These are phyloP conservation scores for Yamadazyma nakazawae DNA, from an alignment of 805 yeast genomes.

Conservation along the genomic window DNA sequence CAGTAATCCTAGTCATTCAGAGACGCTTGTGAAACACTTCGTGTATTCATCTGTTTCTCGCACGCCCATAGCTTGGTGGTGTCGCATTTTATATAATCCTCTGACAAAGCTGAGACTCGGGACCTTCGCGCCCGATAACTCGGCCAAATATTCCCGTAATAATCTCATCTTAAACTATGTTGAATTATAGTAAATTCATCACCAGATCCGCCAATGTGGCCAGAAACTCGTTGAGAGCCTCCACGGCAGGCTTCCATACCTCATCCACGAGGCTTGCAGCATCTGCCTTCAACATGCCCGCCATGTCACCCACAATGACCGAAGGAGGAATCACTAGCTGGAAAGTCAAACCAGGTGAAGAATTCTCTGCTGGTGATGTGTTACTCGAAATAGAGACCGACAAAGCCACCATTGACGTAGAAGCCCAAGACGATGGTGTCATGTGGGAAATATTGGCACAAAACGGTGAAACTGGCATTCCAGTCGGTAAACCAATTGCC, in stretches of 20 bases:
- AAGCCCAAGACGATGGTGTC: slow-evolving; percentile 89
- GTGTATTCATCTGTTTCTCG: background rate
- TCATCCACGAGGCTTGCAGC: slow-evolving; percentile 26
- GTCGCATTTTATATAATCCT: background rate
- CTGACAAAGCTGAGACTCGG: background rate
- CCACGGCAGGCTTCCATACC: background rate
- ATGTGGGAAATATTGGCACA: slow-evolving; percentile 69
- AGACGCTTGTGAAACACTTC: no score
- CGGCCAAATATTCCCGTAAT: slow-evolving; percentile 8
- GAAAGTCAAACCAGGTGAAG: slow-evolving; percentile 72
- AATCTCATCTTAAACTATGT: background rate
- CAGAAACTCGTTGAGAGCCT: background rate
- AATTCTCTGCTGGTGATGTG: slow-evolving; percentile 79
- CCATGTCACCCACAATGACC: slow-evolving; percentile 99
- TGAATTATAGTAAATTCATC: background rate
- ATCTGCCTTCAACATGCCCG: slow-evolving; percentile 81
- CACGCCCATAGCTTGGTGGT: background rate
- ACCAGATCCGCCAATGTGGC: slow-evolving; percentile 7
- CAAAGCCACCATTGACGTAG: slow-evolving; percentile 79
- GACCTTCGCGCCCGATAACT: slow-evolving; percentile 8
- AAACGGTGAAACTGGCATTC: slow-evolving; percentile 75
- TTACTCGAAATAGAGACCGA: slow-evolving; percentile 82
- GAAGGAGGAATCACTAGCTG: slow-evolving; percentile 90
- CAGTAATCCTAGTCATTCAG: no score
- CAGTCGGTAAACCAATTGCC: slow-evolving; percentile 90